Evolutionary conservation across 306 rosid genomes (phyloP).

Genomic region (Citrullus colocynthis): DNA sequence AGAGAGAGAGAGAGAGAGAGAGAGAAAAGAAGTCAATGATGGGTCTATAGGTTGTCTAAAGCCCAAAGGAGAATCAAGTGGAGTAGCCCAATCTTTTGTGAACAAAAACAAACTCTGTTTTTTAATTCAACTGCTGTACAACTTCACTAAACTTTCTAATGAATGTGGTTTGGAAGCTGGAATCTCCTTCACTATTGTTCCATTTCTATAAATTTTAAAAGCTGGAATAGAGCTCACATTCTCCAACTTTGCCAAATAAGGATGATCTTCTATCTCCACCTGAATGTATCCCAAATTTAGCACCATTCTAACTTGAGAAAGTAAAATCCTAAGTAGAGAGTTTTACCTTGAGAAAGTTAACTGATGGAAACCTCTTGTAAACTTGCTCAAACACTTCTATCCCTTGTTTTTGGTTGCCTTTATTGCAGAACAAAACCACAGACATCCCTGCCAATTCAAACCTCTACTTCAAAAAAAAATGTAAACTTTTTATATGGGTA

Average conservation of each 20-base stretch:
- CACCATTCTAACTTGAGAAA: neutral
- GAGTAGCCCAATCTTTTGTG: neutral
- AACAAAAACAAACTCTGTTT: neutral
- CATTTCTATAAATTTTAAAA: slow-evolving; percentile 89
- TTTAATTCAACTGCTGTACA: slow-evolving; percentile 46
- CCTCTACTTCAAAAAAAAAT: neutral
- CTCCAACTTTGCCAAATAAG: slow-evolving; percentile 72
- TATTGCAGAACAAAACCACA: slow-evolving; percentile 74
- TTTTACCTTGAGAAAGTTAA: slow-evolving; percentile 77
- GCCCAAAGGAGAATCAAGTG: neutral
- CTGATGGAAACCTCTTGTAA: slow-evolving; percentile 75
- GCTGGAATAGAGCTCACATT: slow-evolving; percentile 55
- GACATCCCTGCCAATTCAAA: slow-evolving; percentile 52
- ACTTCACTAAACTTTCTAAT: slow-evolving; percentile 63
- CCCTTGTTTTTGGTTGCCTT: slow-evolving; percentile 42
- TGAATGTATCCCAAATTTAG: slow-evolving; percentile 8
- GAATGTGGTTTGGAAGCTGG: slow-evolving; percentile 44
- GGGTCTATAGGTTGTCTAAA: neutral
- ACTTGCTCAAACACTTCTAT: slow-evolving; percentile 58
- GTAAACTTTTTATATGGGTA: neutral
- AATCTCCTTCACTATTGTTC: slow-evolving; percentile 72
- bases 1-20: neutral
- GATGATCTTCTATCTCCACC: slow-evolving; percentile 91
- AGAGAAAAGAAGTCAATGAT: neutral
- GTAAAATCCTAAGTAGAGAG: too few species aligned